Base-by-base conservation (phyloP, 805 yeast genomes). In the Pichia phayaonensis region DNA sequence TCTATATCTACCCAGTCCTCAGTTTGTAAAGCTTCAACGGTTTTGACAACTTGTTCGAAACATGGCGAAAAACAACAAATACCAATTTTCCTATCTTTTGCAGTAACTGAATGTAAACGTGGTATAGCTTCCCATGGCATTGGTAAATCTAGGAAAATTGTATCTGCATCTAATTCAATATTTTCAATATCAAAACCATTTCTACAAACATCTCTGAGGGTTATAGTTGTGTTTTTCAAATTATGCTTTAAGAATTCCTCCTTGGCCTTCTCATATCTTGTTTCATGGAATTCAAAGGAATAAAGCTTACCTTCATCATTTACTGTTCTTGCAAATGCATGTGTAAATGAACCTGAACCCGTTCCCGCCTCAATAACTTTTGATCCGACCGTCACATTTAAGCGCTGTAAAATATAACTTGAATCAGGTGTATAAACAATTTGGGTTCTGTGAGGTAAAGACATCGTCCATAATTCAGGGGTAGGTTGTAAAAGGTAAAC, bases 1-100 rank as follows among this genome's bases (percentile, higher is more conserved):
- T 94, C 96, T 22, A 94, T 81, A 18, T 79, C 76, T 6, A 78
- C 75, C 96, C 97, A 94, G 1, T 95, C 96, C 42, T 82, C 65
- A 34, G 72, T 76, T 57, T 84, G 82, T 51, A 94, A 70, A 0
- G 86, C 84, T 56, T 79, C 84, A 13, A 92, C 81, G 0, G 98
- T 87, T 63, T 86, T 84, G 51, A 84, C 84, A 4, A 94, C 99
- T 70, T 94, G 99, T 68, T 94, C 99, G 45, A 94, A 86, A 67
- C 99, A 94, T 11, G 99, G 99, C 40, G 96, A 87, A 63, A 94
- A 94, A 67, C 99, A 94, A 68, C 99, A 94, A 48, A 94, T 76
- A 3, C 86, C 81, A 22, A 81, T 86, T 26, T 74, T 72, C 49
- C 74, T 71, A 20, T 69, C 69, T 10, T 70, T 65, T 10, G 85